These are phyloP conservation scores for Hypocreales sp. DNA, from an alignment of 2,329 filamentous ascomycete genomes.

Conservation along the genomic window DNA sequence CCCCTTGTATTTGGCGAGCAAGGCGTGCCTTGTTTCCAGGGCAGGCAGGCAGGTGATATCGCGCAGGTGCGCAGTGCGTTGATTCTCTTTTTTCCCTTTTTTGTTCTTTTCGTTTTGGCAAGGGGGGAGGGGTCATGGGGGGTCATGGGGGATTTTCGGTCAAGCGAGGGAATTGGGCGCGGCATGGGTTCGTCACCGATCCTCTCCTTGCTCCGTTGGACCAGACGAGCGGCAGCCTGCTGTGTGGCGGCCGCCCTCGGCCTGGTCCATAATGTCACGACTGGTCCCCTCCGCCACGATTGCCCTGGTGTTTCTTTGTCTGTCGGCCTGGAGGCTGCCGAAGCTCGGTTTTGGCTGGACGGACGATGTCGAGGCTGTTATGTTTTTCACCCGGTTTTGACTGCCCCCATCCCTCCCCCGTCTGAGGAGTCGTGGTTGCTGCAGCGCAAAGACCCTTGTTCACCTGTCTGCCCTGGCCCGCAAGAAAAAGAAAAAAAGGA, in stretches of 20 bases:
- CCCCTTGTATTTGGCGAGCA: conserved; percentile 6
- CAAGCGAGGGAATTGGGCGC: conserved; percentile 18
- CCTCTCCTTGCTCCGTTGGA: conserved; percentile 11
- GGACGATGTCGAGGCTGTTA: conserved; percentile 16
- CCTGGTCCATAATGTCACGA: conserved; percentile 8
- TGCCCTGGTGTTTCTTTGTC: conserved; percentile 3
- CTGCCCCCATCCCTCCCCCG: too few species aligned
- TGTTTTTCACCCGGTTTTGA: too few species aligned
- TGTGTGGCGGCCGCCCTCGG: conserved; percentile 9
- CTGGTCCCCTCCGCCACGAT: conserved; percentile 1
- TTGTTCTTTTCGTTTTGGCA: conserved; percentile 16
- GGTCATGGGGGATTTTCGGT: conserved; percentile 12
- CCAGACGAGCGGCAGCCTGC: conserved; percentile 8
- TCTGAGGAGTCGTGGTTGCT: too few species aligned
- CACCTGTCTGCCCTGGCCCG: too few species aligned
- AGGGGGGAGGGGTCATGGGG: conserved; percentile 20
- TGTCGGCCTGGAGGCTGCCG: conserved; percentile 6
- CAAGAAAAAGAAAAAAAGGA: too few species aligned
- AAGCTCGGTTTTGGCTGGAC: conserved; percentile 6
- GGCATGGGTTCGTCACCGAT: conserved; percentile 17
- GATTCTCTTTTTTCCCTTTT: too few species aligned
- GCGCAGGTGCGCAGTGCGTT: conserved; percentile 18
- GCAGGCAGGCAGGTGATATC: conserved; percentile 19
- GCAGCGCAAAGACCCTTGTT: too few species aligned
- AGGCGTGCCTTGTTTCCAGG: conserved; percentile 14